Evolutionary conservation across 768 basidiomycete genomes (phyloP), one percentile per base, ranked within the genome.

Genomic region (Pisolithus tinctorius): DNA sequence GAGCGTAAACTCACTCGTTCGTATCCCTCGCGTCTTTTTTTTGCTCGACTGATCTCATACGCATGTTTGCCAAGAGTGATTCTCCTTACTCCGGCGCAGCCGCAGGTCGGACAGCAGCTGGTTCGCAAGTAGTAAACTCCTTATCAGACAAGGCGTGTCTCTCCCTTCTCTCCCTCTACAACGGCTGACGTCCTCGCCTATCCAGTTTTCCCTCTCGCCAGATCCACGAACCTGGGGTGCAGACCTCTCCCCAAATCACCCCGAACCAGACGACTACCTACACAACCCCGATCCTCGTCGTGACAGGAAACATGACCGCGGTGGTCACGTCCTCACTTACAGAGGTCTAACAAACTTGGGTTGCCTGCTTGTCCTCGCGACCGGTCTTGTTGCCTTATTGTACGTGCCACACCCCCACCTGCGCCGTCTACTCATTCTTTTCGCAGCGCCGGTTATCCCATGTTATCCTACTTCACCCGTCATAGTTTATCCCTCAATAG

Each of bases 141-240:
- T 74, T 84, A 53, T 80, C 82, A 29, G 78, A 84, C 61, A 84
- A 84, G 72, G 82, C 71, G 54, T 40, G 67, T n/a, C 11, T 17
- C 25, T 7, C n/a, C 34, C 2, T 13, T 13, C 25, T 31, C 23
- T 30, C 20, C 4, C 17, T 31, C 34, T 23, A 2, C 42, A 29
- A 11, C 30, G 26, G 20, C 17, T 20, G 27, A 4, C 4, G 6
- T 25, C 4, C 9, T 7, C 13, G n/a, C 4, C 48, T 34, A 6
- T 45, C 48, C 43, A 89, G 86, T 88, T 80, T 61, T 86, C 85
- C 14, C 77, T 88, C 20, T 81, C 85, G 6, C 79, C 86, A 1
- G 86, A 88, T 66, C 87, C 87, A 3, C 68, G 75, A 13, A 78
- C 74, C 0, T 89, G 87, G 87, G 85, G 84, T 2, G 78, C 84